Evolutionary conservation across 163 green algal genomes (phyloP).

Genomic region (Volvox carteri): DNA sequence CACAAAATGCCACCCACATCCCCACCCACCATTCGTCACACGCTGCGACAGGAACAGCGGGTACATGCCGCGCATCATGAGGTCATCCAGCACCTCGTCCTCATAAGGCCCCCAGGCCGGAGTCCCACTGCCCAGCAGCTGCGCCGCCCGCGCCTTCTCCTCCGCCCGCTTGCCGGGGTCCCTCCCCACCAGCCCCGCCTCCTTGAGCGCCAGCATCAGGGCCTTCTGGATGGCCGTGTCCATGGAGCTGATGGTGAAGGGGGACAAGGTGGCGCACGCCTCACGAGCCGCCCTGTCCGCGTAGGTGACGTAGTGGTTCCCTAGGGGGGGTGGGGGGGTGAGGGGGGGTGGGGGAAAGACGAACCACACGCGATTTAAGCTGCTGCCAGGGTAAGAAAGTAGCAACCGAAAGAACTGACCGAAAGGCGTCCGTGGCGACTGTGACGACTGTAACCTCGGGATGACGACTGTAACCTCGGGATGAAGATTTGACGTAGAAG

Average conservation of each 20-base stretch:
- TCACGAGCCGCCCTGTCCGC: constrained; percentile 20
- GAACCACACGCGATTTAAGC: not conserved
- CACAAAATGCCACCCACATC: too few species aligned
- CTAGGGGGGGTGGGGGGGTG: not conserved
- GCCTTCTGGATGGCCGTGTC: constrained; percentile 32
- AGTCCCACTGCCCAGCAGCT: not conserved
- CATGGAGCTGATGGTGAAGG: constrained; percentile 28
- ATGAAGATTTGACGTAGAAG: not conserved
- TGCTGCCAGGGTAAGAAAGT: not conserved
- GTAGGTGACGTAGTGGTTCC: constrained; percentile 17
- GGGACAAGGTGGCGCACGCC: constrained; percentile 26
- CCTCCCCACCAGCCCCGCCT: not conserved
- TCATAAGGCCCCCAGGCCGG: constrained; percentile 35
- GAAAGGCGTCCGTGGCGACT: not conserved
- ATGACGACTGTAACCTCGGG: not conserved
- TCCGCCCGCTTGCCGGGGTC: not conserved
- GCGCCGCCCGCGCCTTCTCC: not conserved
- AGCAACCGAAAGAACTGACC: not conserved
- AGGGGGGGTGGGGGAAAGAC: not conserved
- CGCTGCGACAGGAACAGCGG: constrained; percentile 24
- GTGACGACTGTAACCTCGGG: not conserved
- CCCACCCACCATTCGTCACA: constrained; percentile 21
- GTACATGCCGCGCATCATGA: constrained; percentile 8
- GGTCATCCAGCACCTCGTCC: constrained; percentile 47
- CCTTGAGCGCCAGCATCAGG: not conserved